These are phyloP conservation scores for Exophiala spinifera DNA, from an alignment of 2,329 filamentous ascomycete species.

Conservation along the genomic window DNA sequence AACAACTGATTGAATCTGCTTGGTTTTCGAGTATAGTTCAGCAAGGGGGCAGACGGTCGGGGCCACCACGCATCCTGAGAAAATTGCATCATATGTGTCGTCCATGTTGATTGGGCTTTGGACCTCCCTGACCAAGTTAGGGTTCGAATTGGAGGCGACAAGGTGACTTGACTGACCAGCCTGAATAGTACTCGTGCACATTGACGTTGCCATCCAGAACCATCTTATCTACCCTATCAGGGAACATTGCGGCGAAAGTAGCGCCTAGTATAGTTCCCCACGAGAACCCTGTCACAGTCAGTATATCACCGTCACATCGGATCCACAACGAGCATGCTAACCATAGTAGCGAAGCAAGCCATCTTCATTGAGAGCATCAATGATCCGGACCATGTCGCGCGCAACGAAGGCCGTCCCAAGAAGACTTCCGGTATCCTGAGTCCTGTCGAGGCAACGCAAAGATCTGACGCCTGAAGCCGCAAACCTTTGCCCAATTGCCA, in stretches of 20 bases:
- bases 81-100: neutral
- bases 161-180: neutral
- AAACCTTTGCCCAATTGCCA: neutral
- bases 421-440: constrained; percentile 5
- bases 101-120: neutral
- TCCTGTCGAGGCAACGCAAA: neutral
- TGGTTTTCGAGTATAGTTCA: neutral
- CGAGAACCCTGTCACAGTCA: constrained; percentile 25
- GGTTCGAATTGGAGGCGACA: neutral
- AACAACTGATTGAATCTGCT: constrained; percentile 5
- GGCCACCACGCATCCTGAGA: neutral
- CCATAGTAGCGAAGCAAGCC: constrained; percentile 37
- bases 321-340: neutral
- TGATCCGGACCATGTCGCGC: constrained; percentile 38
- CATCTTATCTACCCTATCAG: constrained; percentile 15
- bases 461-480: neutral
- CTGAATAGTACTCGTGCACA: neutral
- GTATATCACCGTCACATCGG: neutral
- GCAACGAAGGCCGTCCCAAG: constrained; percentile 45
- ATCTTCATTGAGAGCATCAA: constrained; percentile 11
- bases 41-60: neutral
- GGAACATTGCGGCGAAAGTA: constrained; percentile 29
- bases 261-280: constrained; percentile 31
- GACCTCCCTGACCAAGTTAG: neutral
- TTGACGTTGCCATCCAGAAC: constrained; percentile 14